These are phyloP conservation scores for Aspergillus sp. DNA, from an alignment of 2,329 filamentous ascomycete species.

Conservation along the genomic window DNA sequence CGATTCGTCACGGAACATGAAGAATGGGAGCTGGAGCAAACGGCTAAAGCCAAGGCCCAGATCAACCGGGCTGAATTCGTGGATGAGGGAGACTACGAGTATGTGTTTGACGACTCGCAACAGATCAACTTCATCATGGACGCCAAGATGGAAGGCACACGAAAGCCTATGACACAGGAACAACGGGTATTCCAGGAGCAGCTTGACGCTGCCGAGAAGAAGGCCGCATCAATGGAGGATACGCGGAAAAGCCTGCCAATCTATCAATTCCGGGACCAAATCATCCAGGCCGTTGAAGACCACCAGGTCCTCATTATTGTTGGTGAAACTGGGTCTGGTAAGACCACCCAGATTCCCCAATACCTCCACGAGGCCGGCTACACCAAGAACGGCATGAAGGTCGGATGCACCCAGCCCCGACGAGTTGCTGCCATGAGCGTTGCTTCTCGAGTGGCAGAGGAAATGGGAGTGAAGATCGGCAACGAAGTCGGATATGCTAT, in stretches of 20 bases:
- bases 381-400: conserved; percentile 77
- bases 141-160: conserved; percentile 68
- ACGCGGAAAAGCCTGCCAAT: conserved; percentile 88
- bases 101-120: conserved; percentile 86
- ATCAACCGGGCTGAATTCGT: conserved; percentile 72
- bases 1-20: conserved; percentile 91
- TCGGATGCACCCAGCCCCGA: conserved; percentile 91
- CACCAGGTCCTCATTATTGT: conserved; percentile 90
- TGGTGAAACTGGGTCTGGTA: conserved; percentile 91
- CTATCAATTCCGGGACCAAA: conserved; percentile 80
- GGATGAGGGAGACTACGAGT: conserved; percentile 83
- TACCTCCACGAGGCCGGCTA: conserved; percentile 91
- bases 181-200: conserved; percentile 76
- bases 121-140: conserved; percentile 83
- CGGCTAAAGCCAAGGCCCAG: conserved; percentile 82
- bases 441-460: conserved; percentile 91
- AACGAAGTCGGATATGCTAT: conserved; percentile 94
- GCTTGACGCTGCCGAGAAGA: conserved; percentile 84
- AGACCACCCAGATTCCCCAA: conserved; percentile 92
- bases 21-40: conserved; percentile 91
- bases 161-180: conserved; percentile 71
- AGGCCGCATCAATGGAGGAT: conserved; percentile 84
- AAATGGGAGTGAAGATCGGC: conserved; percentile 85
- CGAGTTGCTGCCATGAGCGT: conserved; percentile 97
- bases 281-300: conserved; percentile 80